These are phyloP conservation scores for Trichoderma semiorbis DNA, from an alignment of 2,329 filamentous ascomycete species.

Conservation along the genomic window DNA sequence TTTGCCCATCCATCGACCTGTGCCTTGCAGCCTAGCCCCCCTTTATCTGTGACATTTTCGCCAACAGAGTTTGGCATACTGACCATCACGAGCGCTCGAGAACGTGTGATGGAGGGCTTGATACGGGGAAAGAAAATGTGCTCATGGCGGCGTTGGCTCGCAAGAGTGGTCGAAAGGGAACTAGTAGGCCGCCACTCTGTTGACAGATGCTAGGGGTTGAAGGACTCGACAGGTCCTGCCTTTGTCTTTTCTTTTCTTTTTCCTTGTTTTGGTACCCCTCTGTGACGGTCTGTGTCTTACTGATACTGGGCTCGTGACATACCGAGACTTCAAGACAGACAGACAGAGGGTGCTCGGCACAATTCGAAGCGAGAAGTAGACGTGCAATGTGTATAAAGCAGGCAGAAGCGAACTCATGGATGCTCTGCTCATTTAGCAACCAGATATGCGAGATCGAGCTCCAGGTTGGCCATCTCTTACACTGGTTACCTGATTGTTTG, in stretches of 20 bases:
- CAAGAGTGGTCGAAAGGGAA: background rate
- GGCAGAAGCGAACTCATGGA: background rate
- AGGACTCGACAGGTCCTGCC: background rate
- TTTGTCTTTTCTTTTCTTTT: background rate
- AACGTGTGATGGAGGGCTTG: background rate
- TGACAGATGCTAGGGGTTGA: background rate
- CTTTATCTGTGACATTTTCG: background rate
- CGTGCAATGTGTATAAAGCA: background rate
- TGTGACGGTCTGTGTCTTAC: background rate
- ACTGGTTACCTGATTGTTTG: background rate
- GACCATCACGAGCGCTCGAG: background rate
- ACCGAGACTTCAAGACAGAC: background rate
- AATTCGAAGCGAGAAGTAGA: background rate
- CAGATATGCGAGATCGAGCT: background rate
- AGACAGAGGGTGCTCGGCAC: background rate
- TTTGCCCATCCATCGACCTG: background rate
- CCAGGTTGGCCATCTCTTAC: background rate
- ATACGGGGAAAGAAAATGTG: background rate
- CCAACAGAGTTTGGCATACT: background rate
- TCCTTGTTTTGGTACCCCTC: background rate
- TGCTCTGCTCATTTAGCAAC: background rate
- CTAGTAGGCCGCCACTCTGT: background rate
- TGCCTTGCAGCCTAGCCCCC: slow-evolving; percentile 8
- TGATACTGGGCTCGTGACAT: background rate
- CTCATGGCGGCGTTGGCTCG: slow-evolving; percentile 7